Percentiles rank a stretch among this genome's conserved stretches.
Evolutionary conservation across 75 land plant genomes (phyloP).

Genomic region (Cryptomeria japonica): DNA sequence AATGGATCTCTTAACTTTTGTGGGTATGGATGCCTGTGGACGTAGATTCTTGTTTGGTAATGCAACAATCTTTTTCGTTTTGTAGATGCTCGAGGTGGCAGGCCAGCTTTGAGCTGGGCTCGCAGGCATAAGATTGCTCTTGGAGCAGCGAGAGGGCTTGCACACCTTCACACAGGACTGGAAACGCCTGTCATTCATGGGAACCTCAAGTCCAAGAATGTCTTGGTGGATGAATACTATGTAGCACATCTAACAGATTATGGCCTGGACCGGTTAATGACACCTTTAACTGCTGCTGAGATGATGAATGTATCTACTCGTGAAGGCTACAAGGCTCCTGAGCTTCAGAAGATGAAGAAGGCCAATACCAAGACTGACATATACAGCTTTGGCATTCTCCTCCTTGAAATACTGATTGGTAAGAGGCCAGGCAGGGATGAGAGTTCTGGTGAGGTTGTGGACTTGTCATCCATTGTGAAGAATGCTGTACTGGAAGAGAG

Average conservation of each 20-base stretch:
- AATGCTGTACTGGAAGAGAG: constrained; percentile 35
- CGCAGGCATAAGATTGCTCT: constrained; percentile 34
- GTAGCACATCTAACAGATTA: constrained; percentile 34
- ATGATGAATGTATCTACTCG: constrained; percentile 21
- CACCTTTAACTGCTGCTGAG: constrained; percentile 9
- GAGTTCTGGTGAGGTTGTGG: constrained; percentile 13
- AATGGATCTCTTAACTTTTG: background rate
- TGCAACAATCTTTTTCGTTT: background rate
- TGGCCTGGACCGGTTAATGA: constrained; percentile 32
- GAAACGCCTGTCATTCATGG: constrained; percentile 25
- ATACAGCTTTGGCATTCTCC: constrained; percentile 27
- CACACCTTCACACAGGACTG: constrained; percentile 29
- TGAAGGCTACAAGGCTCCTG: constrained; percentile 31
- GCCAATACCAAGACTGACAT: constrained; percentile 31
- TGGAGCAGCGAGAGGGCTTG: constrained; percentile 33
- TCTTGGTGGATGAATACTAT: constrained; percentile 32
- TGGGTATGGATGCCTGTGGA: background rate
- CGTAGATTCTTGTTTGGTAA: background rate
- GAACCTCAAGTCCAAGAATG: constrained; percentile 42
- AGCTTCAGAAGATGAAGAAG: constrained; percentile 22
- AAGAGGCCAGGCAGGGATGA: constrained; percentile 15
- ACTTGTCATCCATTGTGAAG: constrained; percentile 28
- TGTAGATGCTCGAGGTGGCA: constrained; percentile 10
- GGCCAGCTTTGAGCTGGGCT: constrained; percentile 29
- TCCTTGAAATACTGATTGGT: constrained; percentile 22